A percentile compares a stretch with the other conserved stretches of the same genome.
Conservation (phyloP, 495 filamentous ascomycete genomes). For the Hypoxylon cercidicola region DNA sequence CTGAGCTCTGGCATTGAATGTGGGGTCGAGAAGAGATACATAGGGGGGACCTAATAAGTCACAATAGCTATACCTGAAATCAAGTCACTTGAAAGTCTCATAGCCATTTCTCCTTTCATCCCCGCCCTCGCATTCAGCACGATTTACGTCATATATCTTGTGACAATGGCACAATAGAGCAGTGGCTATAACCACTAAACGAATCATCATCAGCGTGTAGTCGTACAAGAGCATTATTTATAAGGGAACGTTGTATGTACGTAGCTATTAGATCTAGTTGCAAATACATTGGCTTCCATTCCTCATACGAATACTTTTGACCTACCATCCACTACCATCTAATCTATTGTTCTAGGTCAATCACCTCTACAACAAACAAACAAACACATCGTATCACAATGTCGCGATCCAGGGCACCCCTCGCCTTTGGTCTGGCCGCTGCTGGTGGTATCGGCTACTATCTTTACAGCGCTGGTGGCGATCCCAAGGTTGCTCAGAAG, state of each 20-base stretch:
- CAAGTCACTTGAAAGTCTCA: constrained; percentile 27
- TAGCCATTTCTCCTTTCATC: constrained; percentile 16
- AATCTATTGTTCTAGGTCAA: constrained; percentile 8
- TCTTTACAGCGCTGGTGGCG: constrained; percentile 86
- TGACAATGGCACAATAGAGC: constrained; percentile 29
- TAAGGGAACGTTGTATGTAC: constrained; percentile 2
- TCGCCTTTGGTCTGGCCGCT: constrained; percentile 69
- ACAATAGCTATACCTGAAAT: not conserved
- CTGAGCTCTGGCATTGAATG: constrained; percentile 22
- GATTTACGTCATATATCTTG: constrained; percentile 40
- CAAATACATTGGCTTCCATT: constrained; percentile 25
- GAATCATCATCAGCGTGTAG: constrained; percentile 26
- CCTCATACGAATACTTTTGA: constrained; percentile 6
- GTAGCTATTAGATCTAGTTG: constrained; percentile 21
- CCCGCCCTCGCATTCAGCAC: constrained; percentile 26
- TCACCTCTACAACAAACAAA: constrained; percentile 11
- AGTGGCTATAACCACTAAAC: constrained; percentile 25
- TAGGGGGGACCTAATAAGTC: constrained; percentile 6
- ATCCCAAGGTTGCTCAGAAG: constrained; percentile 82
- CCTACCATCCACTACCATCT: constrained; percentile 1
- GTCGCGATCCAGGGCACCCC: constrained; percentile 64
- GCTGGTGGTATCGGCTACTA: constrained; percentile 86
- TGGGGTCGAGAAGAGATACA: constrained; percentile 22
- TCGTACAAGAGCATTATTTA: constrained; percentile 23
- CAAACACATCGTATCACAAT: constrained; percentile 48